Conservation (phyloP, 768 basidiomycete species). For the Punctularia strigosozonata region DNA sequence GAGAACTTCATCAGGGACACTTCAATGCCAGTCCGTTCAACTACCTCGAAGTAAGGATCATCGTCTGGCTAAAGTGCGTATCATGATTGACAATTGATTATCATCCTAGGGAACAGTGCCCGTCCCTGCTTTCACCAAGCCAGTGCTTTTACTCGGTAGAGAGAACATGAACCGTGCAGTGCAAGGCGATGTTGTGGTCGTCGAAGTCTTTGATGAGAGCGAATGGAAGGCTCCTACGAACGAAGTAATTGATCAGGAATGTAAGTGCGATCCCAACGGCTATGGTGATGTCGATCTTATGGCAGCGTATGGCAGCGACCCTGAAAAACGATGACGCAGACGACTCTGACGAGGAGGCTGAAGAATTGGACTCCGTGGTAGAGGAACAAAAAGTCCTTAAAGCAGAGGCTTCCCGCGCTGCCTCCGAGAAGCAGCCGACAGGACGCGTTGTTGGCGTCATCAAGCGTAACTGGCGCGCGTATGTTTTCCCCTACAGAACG, state of each 20-base stretch:
- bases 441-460: constrained; percentile 86
- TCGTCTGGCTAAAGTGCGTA: background rate
- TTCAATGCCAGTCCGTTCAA: constrained; percentile 96
- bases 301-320: constrained; percentile 36
- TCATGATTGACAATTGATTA: background rate
- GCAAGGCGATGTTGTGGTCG: constrained; percentile 84
- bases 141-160: constrained; percentile 75
- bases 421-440: constrained; percentile 72
- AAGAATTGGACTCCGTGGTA: constrained; percentile 20
- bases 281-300: background rate
- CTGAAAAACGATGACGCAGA: constrained; percentile 84
- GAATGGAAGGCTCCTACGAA: constrained; percentile 92
- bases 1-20: constrained; percentile 80
- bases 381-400: constrained; percentile 18
- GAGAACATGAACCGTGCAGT: constrained; percentile 95
- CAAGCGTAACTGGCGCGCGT: constrained; percentile 95
- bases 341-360: constrained; percentile 51
- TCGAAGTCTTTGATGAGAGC: constrained; percentile 74
- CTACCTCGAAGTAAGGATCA: constrained; percentile 69
- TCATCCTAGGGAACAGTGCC: constrained; percentile 61
- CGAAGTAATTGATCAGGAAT: constrained; percentile 89
- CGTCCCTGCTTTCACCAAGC: constrained; percentile 60
- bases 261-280: constrained; percentile 26
- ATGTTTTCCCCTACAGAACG: constrained; percentile 19
- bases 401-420: constrained; percentile 14